These are phyloP conservation scores for Debaryomyces singareniensis DNA, from an alignment of 1,139 yeast species.

Conservation along the genomic window DNA sequence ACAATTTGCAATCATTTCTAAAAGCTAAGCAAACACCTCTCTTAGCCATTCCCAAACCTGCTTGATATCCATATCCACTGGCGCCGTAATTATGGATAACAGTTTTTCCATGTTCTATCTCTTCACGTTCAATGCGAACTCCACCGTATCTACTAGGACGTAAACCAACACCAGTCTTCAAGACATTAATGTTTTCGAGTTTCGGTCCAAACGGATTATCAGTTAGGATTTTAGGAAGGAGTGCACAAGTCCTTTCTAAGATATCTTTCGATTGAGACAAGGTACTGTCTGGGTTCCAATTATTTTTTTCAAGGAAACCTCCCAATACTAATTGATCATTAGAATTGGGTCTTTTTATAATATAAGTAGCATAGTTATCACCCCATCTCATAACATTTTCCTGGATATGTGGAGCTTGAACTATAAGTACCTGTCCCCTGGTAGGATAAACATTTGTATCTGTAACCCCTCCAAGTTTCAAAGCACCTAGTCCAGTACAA, in stretches of 20 bases:
- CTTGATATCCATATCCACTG: constrained; percentile 70
- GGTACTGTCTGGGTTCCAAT: constrained; percentile 19
- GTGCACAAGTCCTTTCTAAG: constrained; percentile 29
- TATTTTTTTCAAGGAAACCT: constrained; percentile 35
- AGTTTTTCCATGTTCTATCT: constrained; percentile 14
- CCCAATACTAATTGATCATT: constrained; percentile 55
- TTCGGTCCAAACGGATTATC: constrained; percentile 24
- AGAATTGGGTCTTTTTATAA: constrained; percentile 38
- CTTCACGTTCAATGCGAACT: constrained; percentile 34
- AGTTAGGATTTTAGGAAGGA: constrained; percentile 37
- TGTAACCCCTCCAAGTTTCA: constrained; percentile 29
- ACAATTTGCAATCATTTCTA: too few relatives aligned
- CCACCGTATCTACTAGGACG: constrained; percentile 45
- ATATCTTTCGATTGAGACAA: constrained; percentile 31
- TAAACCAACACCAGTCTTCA: constrained; percentile 39
- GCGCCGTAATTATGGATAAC: constrained; percentile 70
- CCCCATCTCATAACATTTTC: constrained; percentile 10
- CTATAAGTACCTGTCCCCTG: constrained; percentile 33
- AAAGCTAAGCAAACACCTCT: not conserved
- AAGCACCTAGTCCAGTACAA: constrained; percentile 37
- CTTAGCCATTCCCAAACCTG: constrained; percentile 62
- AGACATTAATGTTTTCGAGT: constrained; percentile 27
- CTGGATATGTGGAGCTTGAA: constrained; percentile 22
- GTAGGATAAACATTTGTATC: constrained; percentile 21
- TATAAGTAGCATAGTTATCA: constrained; percentile 30